Evolutionary conservation across 352 stramenopile species (phyloP), one percentile per base, ranked within the genome.

Genomic region (Proteromonas lacertae): DNA sequence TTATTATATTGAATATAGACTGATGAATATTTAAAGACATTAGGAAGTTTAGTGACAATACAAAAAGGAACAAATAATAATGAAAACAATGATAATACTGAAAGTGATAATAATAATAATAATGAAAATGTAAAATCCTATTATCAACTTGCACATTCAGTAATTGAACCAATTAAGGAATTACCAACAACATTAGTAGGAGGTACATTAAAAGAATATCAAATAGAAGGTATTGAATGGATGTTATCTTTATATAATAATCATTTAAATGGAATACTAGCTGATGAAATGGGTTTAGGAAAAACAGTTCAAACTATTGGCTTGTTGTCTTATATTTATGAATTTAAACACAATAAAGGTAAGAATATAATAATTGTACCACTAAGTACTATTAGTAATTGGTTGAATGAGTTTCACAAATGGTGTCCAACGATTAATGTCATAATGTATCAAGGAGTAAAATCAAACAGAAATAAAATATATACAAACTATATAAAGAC

Each of bases 171-270:
- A n/a, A n/a, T n/a, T n/a, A n/a, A n/a, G n/a, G n/a, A n/a, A n/a
- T n/a, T n/a, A n/a, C n/a, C n/a, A n/a, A n/a, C 79, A 33, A 73
- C 57, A 0, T 53, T 65, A 13, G 83, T 86, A 93, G 43, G 56
- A 18, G 66, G 66, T 5, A 52, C 64, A 35, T 41, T 96, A 78
- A 71, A 84, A 30, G 48, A 58, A 20, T 96, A 96, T 48, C 83
- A 96, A 51, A 51, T 96, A 5, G 80, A 93, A 62, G 83, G 83
- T 21, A 51, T 96, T 20, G 93, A 87, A 53, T 96, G 83, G 83
- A 77, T 96, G 60, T 69, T 94, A 40, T 92, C 90, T 47, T 60
- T 96, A 6, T 76, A 90, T 37, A 78, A 35, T 23, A 2, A 22
- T 18, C 21, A 40, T 25, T 34, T 25, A 7, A n/a, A n/a, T n/a